A percentile compares a stretch with the other conserved stretches of the same genome.
These are phyloP conservation scores for Colletotrichum agaves DNA, from an alignment of 2,329 filamentous ascomycete genomes.

Conservation along the genomic window DNA sequence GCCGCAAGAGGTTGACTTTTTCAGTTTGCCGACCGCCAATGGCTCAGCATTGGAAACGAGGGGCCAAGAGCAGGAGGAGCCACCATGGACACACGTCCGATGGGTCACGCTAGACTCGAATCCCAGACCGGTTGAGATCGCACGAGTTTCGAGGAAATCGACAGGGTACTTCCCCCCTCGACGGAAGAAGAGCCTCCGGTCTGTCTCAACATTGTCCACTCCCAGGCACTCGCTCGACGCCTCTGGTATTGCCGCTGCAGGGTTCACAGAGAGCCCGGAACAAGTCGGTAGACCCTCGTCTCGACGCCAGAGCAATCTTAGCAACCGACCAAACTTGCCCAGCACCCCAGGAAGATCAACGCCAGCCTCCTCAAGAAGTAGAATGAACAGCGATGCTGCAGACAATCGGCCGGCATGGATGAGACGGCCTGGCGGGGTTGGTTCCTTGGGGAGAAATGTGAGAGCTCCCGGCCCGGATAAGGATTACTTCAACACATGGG, in stretches of 20 bases:
- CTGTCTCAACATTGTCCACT: conserved; percentile 73
- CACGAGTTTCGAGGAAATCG: conserved; percentile 80
- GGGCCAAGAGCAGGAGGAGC: conserved; percentile 65
- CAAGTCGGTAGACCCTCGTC: conserved; percentile 43
- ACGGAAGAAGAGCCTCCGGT: conserved; percentile 82
- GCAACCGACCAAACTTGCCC: conserved; percentile 44
- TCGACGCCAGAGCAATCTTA: conserved; percentile 56
- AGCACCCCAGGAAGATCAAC: conserved; percentile 46
- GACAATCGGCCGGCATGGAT: conserved; percentile 70
- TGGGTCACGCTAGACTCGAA: conserved; percentile 85
- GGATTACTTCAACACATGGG: conserved; percentile 86
- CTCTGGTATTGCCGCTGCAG: conserved; percentile 10
- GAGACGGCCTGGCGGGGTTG: conserved; percentile 87
- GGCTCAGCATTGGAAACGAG: conserved; percentile 11
- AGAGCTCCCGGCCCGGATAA: conserved; percentile 83
- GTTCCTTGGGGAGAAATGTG: conserved; percentile 78
- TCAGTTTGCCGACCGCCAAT: conserved; percentile 28
- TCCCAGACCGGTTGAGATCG: conserved; percentile 81
- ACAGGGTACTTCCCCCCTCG: conserved; percentile 93
- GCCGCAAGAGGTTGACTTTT: conserved; percentile 44
- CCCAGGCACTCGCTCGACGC: conserved; percentile 72
- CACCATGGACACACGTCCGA: conserved; percentile 85
- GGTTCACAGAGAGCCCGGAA: conserved; percentile 31
- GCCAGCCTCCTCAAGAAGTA: conserved; percentile 49
- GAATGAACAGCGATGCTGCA: conserved; percentile 50